phyloP scores from a whole-genome alignment of 2,329 filamentous ascomycete species.

The Sporothrix euskadiensis region DNA sequence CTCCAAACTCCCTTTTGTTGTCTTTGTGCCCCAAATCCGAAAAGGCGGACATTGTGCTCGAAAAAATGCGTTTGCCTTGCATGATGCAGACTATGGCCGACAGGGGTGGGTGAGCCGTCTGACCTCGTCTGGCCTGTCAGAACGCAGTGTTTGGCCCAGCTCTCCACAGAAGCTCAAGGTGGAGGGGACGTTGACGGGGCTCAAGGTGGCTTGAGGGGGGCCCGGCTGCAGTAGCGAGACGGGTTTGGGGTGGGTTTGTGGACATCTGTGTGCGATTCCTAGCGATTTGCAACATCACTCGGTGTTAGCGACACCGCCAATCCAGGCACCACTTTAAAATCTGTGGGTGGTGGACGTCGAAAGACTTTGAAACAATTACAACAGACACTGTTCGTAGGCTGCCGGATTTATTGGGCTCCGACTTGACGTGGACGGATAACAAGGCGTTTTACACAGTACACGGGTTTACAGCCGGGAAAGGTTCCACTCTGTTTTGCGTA shows the following conservation, averaged over 20 bases:
- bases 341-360: neutral
- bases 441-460: neutral
- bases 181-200: too few species aligned
- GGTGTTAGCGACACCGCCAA: conserved; percentile 28
- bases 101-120: neutral
- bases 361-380: neutral
- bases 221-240: too few species aligned
- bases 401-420: conserved; percentile 10
- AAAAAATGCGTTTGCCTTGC: conserved; percentile 18
- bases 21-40: neutral
- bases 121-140: neutral
- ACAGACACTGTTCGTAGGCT: neutral
- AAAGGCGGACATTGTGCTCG: conserved; percentile 19
- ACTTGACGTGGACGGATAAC: neutral
- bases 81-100: conserved; percentile 16
- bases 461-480: neutral
- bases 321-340: conserved; percentile 24
- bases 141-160: neutral
- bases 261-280: neutral
- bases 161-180: neutral
- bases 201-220: too few species aligned
- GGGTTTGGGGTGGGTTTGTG: too few species aligned
- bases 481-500: too few species aligned
- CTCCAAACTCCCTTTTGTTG: neutral
- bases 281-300: conserved; percentile 6